Evolutionary conservation across 306 rosid genomes (phyloP).

Genomic region (Cyamopsis tetragonoloba): DNA sequence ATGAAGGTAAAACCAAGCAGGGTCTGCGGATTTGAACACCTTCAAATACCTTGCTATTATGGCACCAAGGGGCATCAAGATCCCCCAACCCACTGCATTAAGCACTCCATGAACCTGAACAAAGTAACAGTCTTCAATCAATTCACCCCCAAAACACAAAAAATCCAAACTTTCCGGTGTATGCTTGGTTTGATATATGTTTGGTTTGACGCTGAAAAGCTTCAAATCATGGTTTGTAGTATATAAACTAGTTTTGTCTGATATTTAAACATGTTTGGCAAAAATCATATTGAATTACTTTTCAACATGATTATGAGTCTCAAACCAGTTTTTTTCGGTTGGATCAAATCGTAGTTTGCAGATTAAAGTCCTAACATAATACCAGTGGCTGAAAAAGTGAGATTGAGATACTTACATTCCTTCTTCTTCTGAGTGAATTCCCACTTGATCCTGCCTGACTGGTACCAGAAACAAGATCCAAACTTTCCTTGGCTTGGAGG

Average conservation of each 20-base stretch:
- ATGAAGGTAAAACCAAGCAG: conserved; percentile 97
- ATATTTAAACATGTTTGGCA: too few species aligned
- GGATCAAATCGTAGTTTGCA: too few species aligned
- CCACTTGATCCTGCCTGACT: conserved; percentile 30
- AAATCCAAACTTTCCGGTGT: not conserved
- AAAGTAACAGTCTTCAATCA: conserved; percentile 6
- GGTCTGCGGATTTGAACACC: conserved; percentile 81
- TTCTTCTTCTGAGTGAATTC: conserved; percentile 22
- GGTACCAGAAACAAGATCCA: conserved; percentile 56
- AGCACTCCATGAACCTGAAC: conserved; percentile 70
- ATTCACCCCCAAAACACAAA: not conserved
- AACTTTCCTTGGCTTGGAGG: conserved; percentile 24
- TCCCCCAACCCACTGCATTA: conserved; percentile 77
- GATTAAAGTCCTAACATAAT: too few species aligned
- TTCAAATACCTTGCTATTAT: conserved; percentile 72
- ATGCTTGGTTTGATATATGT: too few species aligned
- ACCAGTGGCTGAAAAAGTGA: too few species aligned
- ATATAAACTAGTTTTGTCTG: too few species aligned
- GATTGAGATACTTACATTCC: conserved; percentile 46
- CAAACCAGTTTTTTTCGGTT: too few species aligned
- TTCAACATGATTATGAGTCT: too few species aligned
- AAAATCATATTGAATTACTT: too few species aligned
- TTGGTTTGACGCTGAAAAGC: too few species aligned
- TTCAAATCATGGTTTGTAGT: too few species aligned
- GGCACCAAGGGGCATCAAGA: conserved; percentile 74